A percentile compares a stretch with the other conserved stretches of the same genome.
phyloP scores from a whole-genome alignment of 2,329 filamentous ascomycete genomes.

The Akanthomyces uredinophilus region DNA sequence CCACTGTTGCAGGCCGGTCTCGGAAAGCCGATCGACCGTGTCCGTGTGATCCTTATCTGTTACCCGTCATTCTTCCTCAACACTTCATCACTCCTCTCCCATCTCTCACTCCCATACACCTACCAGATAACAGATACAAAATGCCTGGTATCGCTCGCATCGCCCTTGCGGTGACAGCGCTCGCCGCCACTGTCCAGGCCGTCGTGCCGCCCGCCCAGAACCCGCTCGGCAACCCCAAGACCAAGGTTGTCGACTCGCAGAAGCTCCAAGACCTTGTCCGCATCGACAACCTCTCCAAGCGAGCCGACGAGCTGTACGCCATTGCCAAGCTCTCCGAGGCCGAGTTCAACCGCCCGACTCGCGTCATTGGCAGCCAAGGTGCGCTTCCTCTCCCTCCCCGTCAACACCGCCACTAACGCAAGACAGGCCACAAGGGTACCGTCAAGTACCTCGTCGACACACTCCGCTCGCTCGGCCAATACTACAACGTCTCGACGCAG shows the following conservation, averaged over 20 bases:
- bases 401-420: slow-evolving; percentile 12
- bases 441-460: slow-evolving; percentile 57
- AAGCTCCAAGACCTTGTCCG: slow-evolving; percentile 53
- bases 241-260: slow-evolving; percentile 47
- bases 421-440: slow-evolving; percentile 56
- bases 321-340: slow-evolving; percentile 54
- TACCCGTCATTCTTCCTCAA: background rate
- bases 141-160: slow-evolving; percentile 4
- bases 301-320: slow-evolving; percentile 57
- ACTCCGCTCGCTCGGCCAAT: slow-evolving; percentile 50
- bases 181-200: background rate
- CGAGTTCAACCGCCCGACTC: slow-evolving; percentile 63
- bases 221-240: slow-evolving; percentile 17
- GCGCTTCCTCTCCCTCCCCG: slow-evolving; percentile 18
- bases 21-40: background rate
- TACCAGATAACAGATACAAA: background rate
- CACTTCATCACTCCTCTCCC: background rate
- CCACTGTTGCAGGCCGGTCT: background rate
- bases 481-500: slow-evolving; percentile 60
- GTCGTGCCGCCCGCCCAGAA: background rate
- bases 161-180: background rate
- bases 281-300: slow-evolving; percentile 49
- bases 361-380: slow-evolving; percentile 65
- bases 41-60: background rate
- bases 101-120: too few species aligned